Evolutionary conservation across 2,329 filamentous ascomycete species (phyloP).

Genomic region (Furcasterigmium sp.): DNA sequence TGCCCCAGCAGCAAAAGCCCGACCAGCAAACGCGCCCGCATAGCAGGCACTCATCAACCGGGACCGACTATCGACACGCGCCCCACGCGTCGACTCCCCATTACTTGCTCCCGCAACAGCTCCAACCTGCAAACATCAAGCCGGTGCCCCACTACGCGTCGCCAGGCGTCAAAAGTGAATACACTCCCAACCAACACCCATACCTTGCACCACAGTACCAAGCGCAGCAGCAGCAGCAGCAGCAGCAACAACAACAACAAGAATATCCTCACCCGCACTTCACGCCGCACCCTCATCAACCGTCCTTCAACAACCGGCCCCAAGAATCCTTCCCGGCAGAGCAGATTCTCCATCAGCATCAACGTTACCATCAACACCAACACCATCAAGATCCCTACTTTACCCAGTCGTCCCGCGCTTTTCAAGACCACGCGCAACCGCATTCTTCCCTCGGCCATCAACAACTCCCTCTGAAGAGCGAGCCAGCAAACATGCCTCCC

Average conservation of each 20-base stretch:
- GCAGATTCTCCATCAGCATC: too few species aligned
- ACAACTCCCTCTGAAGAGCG: conserved; percentile 14
- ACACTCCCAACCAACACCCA: conserved; percentile 8
- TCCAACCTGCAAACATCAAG: conserved; percentile 6
- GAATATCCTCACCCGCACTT: background rate
- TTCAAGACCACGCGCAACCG: conserved; percentile 10
- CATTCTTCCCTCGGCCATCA: conserved; percentile 8
- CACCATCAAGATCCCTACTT: background rate
- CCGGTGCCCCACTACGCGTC: conserved; percentile 2
- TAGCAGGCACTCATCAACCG: background rate
- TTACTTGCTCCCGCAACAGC: conserved; percentile 8
- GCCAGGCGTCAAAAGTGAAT: conserved; percentile 2
- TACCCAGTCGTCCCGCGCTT: conserved; percentile 3
- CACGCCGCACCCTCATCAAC: background rate
- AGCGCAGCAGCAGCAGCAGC: conserved; percentile 10
- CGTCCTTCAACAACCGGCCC: too few species aligned
- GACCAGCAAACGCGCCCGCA: conserved; percentile 5
- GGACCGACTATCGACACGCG: too few species aligned
- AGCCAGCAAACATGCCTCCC: conserved; percentile 29
- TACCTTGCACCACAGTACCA: conserved; percentile 2
- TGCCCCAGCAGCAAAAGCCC: conserved; percentile 6
- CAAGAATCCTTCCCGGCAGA: too few species aligned
- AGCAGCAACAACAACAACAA: conserved; percentile 12
- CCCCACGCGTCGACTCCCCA: background rate
- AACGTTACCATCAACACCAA: conserved; percentile 1